Base-by-base conservation (phyloP, 352 stramenopile genomes). In the Phytophthora melonis region DNA sequence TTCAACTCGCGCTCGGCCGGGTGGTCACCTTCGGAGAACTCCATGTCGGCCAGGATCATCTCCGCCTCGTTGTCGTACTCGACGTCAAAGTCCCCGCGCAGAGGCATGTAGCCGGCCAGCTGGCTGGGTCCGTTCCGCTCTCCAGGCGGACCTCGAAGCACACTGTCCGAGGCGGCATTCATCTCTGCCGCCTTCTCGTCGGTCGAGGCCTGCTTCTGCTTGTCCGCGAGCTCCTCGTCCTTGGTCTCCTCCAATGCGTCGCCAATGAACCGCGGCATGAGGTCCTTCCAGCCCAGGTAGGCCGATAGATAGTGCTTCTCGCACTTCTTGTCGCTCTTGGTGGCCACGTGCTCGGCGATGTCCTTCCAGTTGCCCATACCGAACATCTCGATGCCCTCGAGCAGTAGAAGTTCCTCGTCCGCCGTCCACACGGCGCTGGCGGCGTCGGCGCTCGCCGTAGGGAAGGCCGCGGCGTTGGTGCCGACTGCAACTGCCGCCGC, bases 11-110 rank as follows among this genome's bases (percentile, higher is more conserved):
- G 83, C 75, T 99, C 93, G 11, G 84, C 90, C n/a, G 89, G 82
- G 63, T 97, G 88, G 61, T 97, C 89, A 45, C 87, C 88, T n/a
- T 99, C 97, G 9, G 92, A 86, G 19, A 95, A 91, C 66, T 99
- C 96, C 93, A 99, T 99, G 77, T 99, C 97, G 8, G 94, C 94
- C 25, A 99, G 74, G 36, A 98, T 93, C 56, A 98, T 60, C 81
- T 99, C 98, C 1, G 97, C 97, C 56, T 99, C 97, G 68, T 99
- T 99, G 62, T 99, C 95, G 79, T 98, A 98, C 84, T 99, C 98
- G 39, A 99, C 93, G 66, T 99, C 98, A 86, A 99, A 99, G 69
- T 99, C 97, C 10, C 96, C 93, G 63, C 98, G 94, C 25, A 98
- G 87, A 8, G 97, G 97, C 94, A 99, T 99, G 81, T 99, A 99